Base-by-base conservation (phyloP, 352 stramenopile genomes). In the Globisporangium megalacanthum region DNA sequence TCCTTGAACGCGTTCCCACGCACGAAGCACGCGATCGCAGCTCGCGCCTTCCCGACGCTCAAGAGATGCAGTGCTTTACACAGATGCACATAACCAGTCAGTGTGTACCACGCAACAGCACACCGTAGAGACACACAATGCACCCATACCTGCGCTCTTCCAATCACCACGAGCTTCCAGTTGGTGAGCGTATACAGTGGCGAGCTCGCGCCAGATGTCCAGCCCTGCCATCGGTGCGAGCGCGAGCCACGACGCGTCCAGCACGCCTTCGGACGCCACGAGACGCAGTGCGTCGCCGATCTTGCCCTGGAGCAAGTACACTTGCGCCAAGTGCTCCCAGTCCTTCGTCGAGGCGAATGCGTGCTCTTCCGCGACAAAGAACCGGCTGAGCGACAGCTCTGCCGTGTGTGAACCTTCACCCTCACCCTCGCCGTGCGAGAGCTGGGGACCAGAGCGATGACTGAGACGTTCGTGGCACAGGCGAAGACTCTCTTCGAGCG, bases 141-240 rank as follows among this genome's bases (percentile, higher is more conserved):
- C 15, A 25, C 4, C 41, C 60, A 13, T 56, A 81, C 74, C 74
- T 49, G 79, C 80, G 29, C 56, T 48, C 35, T 76, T 82, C 29
- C 71, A 74, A 35, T 89, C 73, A 0, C 80, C 71, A 9, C 65
- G 46, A 0, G 56, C 52, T 14, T 79, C 69, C 1, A 90, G 61
- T 41, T 91, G 83, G 1, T 61, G 62, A 1, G 83, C 80, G 19
- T 88, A 93, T 22, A 89, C 51, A 29, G 72, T 70, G 3, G 77
- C 76, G 48, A 88, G 63, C 44, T 93, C 77, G 31, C 75, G 68
- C 83, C 83, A 93, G 17, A 90, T 69, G 29, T 88, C 75, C 49
- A 84, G 49, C 2, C 83, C 83, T n/a, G 73, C 81, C 75, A 88
- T 85, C 1, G 83, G 80, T 22, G 83, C 80, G 25, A 83, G 73